Evolutionary conservation across 176 grass and related monocot genomes (phyloP), one percentile per base, ranked within the genome.

Genomic region (Stipa capillata): DNA sequence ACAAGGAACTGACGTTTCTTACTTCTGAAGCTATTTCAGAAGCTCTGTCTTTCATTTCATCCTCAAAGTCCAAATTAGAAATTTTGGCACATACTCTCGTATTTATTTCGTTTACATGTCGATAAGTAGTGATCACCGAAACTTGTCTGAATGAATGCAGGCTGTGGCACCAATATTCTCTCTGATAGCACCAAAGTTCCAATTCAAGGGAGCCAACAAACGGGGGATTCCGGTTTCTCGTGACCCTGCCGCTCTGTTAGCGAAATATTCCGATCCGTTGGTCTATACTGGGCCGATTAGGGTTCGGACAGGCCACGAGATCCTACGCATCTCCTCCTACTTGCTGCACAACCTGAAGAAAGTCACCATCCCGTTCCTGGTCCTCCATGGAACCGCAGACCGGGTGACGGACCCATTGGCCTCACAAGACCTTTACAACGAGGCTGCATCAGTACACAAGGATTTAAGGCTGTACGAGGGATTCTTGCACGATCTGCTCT

Each of bases 131-230:
- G 3, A 11, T 41, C 24, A 74, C 50, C 18, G 39, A 74, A 21
- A 18, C 16, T 18, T 16, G 1, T 27, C 34, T 25, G 29, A 35
- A 88, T 56, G 23, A 7, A 39, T 89, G 58, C 85, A 99, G 96
- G 92, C 88, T 6, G 85, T 99, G 96, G 92, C 96, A 15, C 96
- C 96, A 8, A 87, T 99, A 69, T 87, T 99, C 80, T 99, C 96
- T 44, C 80, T 93, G 7, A 67, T 99, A 43, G 85, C 82, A 28
- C 96, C 92, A 3, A 92, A 92, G 86, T 86, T 92, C 28, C 96
- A 99, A 69, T 99, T 99, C 92, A 99, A 93, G 83, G 96, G 96
- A 49, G 96, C 96, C 0, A 99, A 99, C 85, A 99, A 91, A 41
- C 79, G 80, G n/a, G 96, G 96, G 36, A 93, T 99, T 16, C 96